These are phyloP conservation scores for Aspergillus nidulans DNA, from an alignment of 495 filamentous ascomycete species.

Conservation along the genomic window DNA sequence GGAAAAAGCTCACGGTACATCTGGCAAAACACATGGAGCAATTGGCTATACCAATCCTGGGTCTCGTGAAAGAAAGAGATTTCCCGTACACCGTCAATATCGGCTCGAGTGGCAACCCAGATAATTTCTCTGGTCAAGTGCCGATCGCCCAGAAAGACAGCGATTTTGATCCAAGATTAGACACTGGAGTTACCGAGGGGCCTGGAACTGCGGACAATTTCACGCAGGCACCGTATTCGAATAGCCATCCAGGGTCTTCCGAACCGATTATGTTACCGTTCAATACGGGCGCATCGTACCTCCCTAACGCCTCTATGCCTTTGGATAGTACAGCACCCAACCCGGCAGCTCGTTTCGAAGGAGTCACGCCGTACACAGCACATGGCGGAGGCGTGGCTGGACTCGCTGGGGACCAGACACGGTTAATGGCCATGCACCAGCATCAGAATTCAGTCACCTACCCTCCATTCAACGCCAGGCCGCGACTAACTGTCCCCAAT, in stretches of 20 bases:
- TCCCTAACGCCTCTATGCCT: slow-evolving; percentile 18
- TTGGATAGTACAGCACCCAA: slow-evolving; percentile 29
- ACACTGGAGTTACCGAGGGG: slow-evolving; percentile 5
- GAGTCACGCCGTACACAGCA: slow-evolving; percentile 5
- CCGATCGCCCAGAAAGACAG: slow-evolving; percentile 7
- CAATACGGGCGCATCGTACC: slow-evolving; percentile 7
- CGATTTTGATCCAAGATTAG: slow-evolving; percentile 6
- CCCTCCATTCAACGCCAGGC: slow-evolving; percentile 34
- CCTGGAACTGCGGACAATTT: slow-evolving; percentile 10
- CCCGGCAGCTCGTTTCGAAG: slow-evolving; percentile 19
- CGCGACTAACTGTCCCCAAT: slow-evolving; percentile 20
- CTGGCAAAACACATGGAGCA: slow-evolving; percentile 96
- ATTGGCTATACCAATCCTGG: slow-evolving; percentile 80
- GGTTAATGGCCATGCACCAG: slow-evolving; percentile 17
- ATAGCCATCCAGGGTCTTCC: slow-evolving; percentile 13
- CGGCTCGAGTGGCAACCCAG: slow-evolving; percentile 6
- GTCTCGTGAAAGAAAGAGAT: slow-evolving; percentile 53
- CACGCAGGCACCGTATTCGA: slow-evolving; percentile 21
- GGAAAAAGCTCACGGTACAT: slow-evolving; percentile 94
- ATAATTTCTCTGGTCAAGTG: slow-evolving; percentile 8
- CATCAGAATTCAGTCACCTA: slow-evolving; percentile 36
- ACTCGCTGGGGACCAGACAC: slow-evolving; percentile 7
- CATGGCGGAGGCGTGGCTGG: slow-evolving; percentile 9
- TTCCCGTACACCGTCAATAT: slow-evolving; percentile 10
- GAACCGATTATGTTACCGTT: slow-evolving; percentile 12